phyloP scores from a whole-genome alignment of 176 grass and related monocot species.

The Dactylis glomerata region DNA sequence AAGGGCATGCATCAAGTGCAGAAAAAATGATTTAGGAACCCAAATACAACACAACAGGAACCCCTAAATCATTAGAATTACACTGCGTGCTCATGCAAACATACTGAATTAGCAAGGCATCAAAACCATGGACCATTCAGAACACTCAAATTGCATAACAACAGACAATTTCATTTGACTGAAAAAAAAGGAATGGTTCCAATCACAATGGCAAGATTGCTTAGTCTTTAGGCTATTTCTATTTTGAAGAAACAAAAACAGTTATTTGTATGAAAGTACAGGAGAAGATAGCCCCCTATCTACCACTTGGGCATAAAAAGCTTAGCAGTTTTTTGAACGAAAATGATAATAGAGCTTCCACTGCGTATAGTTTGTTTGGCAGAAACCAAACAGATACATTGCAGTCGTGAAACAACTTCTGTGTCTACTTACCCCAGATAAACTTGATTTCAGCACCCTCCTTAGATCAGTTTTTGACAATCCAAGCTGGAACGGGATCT shows the following conservation, averaged over 20 bases:
- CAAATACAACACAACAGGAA: not conserved
- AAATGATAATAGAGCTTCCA: not conserved
- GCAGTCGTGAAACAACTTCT: conserved; percentile 15
- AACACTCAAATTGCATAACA: not conserved
- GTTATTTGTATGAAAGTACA: not conserved
- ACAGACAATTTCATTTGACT: not conserved
- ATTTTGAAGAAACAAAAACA: not conserved
- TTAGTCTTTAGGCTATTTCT: not conserved
- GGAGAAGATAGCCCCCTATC: not conserved
- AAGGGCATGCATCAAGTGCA: not conserved
- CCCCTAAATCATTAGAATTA: not conserved
- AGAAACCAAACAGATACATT: not conserved
- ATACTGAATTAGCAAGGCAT: not conserved
- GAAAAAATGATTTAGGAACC: not conserved
- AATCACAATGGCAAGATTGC: not conserved
- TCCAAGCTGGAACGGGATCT: conserved; percentile 97
- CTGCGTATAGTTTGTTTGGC: not conserved
- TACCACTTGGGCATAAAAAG: not conserved
- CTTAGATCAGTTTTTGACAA: conserved; percentile 87
- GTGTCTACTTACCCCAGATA: conserved; percentile 69
- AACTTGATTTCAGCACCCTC: conserved; percentile 89
- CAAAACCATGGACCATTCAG: not conserved
- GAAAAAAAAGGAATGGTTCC: not conserved
- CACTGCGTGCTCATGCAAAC: not conserved
- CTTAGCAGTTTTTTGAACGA: not conserved